Evolutionary conservation across 306 rosid genomes (phyloP).

Genomic region (Cajanus cajan): DNA sequence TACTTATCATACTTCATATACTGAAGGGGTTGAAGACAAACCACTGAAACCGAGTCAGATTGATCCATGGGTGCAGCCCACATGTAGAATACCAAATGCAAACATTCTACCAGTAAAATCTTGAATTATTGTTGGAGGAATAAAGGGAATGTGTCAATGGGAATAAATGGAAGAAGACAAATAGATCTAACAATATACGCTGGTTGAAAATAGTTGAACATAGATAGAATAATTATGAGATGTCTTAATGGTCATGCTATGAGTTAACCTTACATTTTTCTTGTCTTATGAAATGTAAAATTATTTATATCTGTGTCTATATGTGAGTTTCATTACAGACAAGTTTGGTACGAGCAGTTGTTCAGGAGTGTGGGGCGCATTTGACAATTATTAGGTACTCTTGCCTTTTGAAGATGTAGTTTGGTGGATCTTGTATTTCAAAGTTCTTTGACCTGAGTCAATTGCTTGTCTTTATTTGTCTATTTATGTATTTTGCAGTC

Average conservation of each 20-base stretch:
- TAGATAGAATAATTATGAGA: background rate
- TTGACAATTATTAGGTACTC: constrained; percentile 65
- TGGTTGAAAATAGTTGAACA: background rate
- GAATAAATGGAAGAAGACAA: background rate
- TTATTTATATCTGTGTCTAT: background rate
- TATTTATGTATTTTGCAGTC: constrained; percentile 51
- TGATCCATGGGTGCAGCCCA: background rate
- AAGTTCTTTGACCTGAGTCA: background rate
- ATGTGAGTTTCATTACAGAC: constrained; percentile 46
- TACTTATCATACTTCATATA: background rate
- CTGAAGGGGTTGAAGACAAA: background rate
- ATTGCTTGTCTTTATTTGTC: constrained; percentile 21
- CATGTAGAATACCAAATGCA: background rate
- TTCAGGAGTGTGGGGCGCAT: constrained; percentile 81
- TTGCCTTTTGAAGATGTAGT: background rate
- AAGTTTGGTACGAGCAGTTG: constrained; percentile 87
- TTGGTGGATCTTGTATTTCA: background rate
- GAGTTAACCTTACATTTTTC: background rate
- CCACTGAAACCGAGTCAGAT: background rate
- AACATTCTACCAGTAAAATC: background rate
- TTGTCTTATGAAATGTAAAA: constrained; percentile 2
- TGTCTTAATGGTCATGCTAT: background rate
- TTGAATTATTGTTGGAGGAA: background rate
- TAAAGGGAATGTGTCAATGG: background rate
- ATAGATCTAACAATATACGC: background rate